A percentile compares a stretch with the other conserved stretches of the same genome.
Conservation (phyloP, 371 early-diverging fungal species). For the Mortierella sp. region DNA sequence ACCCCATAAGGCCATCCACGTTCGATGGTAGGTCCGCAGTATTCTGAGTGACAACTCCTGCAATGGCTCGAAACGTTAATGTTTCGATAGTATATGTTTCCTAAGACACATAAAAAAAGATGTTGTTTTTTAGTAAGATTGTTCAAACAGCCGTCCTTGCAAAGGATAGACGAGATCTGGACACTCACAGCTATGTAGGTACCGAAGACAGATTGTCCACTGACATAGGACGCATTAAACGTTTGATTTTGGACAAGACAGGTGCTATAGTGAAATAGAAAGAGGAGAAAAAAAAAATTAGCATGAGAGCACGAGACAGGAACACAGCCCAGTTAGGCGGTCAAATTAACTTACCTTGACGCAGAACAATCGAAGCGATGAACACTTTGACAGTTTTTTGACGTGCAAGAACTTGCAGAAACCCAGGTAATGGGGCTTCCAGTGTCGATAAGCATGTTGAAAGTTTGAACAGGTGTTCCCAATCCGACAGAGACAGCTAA, state of each 20-base stretch:
- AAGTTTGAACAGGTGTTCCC: constrained; percentile 40
- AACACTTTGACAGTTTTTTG: constrained; percentile 1
- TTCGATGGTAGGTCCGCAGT: constrained; percentile 7
- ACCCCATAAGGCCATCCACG: constrained; percentile 50
- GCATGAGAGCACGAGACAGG: too few relatives aligned
- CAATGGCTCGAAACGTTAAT: background rate
- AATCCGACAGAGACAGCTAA: constrained; percentile 33
- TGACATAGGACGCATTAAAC: constrained; percentile 25
- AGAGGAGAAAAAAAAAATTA: background rate
- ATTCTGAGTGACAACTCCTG: constrained; percentile 25
- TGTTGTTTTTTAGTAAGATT: too few relatives aligned
- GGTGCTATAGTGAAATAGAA: background rate
- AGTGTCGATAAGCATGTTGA: constrained; percentile 46
- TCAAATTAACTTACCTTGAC: constrained; percentile 29
- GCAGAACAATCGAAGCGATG: constrained; percentile 26
- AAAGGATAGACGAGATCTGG: too few relatives aligned
- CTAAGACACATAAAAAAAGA: background rate
- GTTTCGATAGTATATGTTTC: constrained; percentile 26
- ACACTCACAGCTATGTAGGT: background rate
- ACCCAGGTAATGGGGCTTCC: constrained; percentile 53
- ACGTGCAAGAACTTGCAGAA: constrained; percentile 12
- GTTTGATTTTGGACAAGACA: background rate
- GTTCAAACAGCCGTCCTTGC: too few relatives aligned
- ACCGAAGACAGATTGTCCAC: constrained; percentile 19
- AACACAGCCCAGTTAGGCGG: background rate